Base-by-base conservation (phyloP, 2,329 filamentous ascomycete genomes). In the Colletotrichum euphorbiae region DNA sequence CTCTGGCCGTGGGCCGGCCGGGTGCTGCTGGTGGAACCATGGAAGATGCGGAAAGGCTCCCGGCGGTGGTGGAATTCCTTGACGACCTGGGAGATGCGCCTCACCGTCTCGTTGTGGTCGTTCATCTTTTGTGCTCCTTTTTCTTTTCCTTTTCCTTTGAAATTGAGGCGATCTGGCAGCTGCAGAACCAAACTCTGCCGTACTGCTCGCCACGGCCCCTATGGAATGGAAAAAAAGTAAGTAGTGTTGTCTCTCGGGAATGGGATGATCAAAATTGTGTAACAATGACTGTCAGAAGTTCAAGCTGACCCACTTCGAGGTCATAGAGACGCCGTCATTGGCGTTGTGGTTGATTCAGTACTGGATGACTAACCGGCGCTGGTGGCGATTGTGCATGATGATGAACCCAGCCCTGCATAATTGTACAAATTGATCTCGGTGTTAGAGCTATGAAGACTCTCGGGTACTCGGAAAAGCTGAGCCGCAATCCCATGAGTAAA, bases 1-100 rank as follows among this genome's bases (percentile, higher is more conserved):
- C 86, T 87, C 75, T 84, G 82, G 12, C 77, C 75, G 19, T 81
- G 79, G 7, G 83, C 83, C 28, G 85, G 84, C 7, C 92, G 89
- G 42, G 92, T 94, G 77, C 89, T 92, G 80, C 93, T 93, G 28
- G 91, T 93, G 0, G 90, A 89, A 69, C 92, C 92, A 78, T 94
- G 91, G 73, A 89, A 91, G 75, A 94, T 90, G n/a, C 91, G 85
- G 78, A 92, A 94, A 2, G 90, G 86, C 74, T 81, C 77, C 66
- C 80, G 76, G 7, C 72, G 75, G 3, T 77, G 73, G 59, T 83
- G 75, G 71, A 87, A 86, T 4, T 80, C 73, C 66, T 77, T 77
- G 36, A 87, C 78, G 21, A 81, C 77, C 36, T 76, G 73, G 0
- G 84, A 79, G 52, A 87, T 80, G 60, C 75, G 73, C 17, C 75